Evolutionary conservation across 2,329 filamentous ascomycete genomes (phyloP), one percentile per base, ranked within the genome.

Genomic region (Neonectria magnoliae): DNA sequence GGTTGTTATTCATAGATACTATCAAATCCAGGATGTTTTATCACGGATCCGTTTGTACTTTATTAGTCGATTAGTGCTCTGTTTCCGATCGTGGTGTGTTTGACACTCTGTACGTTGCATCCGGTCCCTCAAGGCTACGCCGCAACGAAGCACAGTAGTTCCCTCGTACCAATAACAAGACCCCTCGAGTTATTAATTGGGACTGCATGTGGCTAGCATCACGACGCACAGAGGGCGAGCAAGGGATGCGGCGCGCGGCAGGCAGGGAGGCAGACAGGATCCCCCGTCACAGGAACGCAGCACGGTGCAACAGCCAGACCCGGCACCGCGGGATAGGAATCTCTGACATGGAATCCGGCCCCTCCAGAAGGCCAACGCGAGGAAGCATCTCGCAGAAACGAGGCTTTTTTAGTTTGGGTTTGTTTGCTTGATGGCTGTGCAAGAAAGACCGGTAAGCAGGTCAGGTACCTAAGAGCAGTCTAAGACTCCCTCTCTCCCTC

Each of bases 251-350:
- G 65, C 25, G 27, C 8, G 27, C 14, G 68, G 62, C 55, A 58
- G 57, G 60, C 60, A 69, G 45, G 44, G 31, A 48, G 56, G 51
- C 27, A 18, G 52, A 52, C 58, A 29, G 42, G 18, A 44, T 31
- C 64, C 57, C 70, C 64, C 60, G 62, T 67, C 66, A 69, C 64
- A 71, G 59, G 60, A 65, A 64, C 57, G 59, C 53, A 68, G 64
- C 71, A 73, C 69, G 68, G 69, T 73, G 71, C 68, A 66, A 73
- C 71, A 71, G 38, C 57, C 62, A 72, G 71, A 72, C 71, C 71
- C 71, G 63, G 59, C 68, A 62, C 72, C 62, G 60, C 56, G 71
- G 71, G 71, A 68, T 71, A 66, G 55, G 60, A 69, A 69, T 38
- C n/a, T 68, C 62, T 59, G 56, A 44, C 64, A 62, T 63, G 63